Evolutionary conservation across 148 eudicot genomes (phyloP), one percentile per base, ranked within the genome.

Genomic region (Talinum fruticosum): DNA sequence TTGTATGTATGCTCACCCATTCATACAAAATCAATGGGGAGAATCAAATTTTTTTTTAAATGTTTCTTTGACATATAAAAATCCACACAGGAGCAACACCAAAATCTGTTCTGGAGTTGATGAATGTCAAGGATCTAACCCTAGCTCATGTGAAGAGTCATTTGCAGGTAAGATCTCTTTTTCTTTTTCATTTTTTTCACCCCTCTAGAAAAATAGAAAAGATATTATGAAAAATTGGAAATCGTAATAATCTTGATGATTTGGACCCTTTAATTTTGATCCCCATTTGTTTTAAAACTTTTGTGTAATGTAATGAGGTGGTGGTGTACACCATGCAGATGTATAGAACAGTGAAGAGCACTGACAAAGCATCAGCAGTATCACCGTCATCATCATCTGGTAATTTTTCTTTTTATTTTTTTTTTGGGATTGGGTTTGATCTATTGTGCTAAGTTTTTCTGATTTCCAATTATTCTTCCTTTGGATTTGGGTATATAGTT

Each of bases 121-220:
- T 94, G 98, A 89, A 94, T 85, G 98, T 94, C 80, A 94, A 94
- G 78, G 98, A 94, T 91, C 90, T 94, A 72, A 94, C 98, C 80
- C 84, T 94, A 83, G 98, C 98, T 66, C 98, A 94, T 85, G 98
- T 94, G 80, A 94, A 94, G 88, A 89, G 93, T 83, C 98, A 94
- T 51, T 83, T 94, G 45, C 98, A 94, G 98, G 98, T 94, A 53
- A 71, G 82, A 28, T 76, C 59, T 35, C 37, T 16, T 66, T 21
- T 38, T 76, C 8, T 10, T 61, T 41, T 14, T 41, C 10, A 2
- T 8, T 54, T 73, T 74, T 41, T 37, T 0, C 1, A 8, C 19
- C 13, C 1, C 0, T 10, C 12, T 41, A 3, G 0, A 3, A 3
- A 3, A 41, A 41, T n/a, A n/a, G 12, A 41, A 10, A 41, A 14